phyloP scores from a whole-genome alignment of 345 rosid genomes.

The Rhizophora mangle region DNA sequence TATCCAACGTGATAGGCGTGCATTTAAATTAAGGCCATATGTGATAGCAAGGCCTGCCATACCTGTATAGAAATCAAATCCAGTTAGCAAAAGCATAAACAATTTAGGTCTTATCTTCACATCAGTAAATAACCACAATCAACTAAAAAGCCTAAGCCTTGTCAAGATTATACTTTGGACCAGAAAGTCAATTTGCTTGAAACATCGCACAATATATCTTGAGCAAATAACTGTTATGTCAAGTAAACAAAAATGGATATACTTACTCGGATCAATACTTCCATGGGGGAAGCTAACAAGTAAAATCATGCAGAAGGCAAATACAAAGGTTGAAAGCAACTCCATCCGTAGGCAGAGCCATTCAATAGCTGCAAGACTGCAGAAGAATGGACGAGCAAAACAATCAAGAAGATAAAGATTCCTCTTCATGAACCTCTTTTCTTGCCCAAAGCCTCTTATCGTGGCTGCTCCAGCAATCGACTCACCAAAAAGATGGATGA shows the following conservation, averaged over 20 bases:
- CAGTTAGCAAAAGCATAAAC: slow-evolving; percentile 15
- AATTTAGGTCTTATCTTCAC: background rate
- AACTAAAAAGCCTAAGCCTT: background rate
- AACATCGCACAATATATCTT: background rate
- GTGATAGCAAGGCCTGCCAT: slow-evolving; percentile 99
- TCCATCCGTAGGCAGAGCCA: slow-evolving; percentile 99
- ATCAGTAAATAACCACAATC: background rate
- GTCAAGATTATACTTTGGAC: background rate
- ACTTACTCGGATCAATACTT: slow-evolving; percentile 96
- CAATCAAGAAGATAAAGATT: slow-evolving; percentile 98
- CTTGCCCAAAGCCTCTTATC: slow-evolving; percentile 98
- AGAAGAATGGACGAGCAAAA: slow-evolving; percentile 96
- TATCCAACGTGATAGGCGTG: slow-evolving; percentile 96
- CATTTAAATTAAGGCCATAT: slow-evolving; percentile 95
- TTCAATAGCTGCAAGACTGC: slow-evolving; percentile 95
- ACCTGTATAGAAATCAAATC: slow-evolving; percentile 43
- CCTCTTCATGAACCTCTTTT: slow-evolving; percentile 94
- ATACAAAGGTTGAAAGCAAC: slow-evolving; percentile 87
- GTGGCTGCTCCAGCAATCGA: slow-evolving; percentile 99
- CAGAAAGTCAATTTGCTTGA: background rate
- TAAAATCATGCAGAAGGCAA: slow-evolving; percentile 97
- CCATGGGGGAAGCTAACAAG: slow-evolving; percentile 97
- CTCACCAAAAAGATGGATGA: slow-evolving; percentile 95
- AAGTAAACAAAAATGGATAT: slow-evolving; percentile 5
- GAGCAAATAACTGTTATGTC: background rate